Conservation (phyloP, 139 green algal species). For the Astrephomene gubernaculifera region DNA sequence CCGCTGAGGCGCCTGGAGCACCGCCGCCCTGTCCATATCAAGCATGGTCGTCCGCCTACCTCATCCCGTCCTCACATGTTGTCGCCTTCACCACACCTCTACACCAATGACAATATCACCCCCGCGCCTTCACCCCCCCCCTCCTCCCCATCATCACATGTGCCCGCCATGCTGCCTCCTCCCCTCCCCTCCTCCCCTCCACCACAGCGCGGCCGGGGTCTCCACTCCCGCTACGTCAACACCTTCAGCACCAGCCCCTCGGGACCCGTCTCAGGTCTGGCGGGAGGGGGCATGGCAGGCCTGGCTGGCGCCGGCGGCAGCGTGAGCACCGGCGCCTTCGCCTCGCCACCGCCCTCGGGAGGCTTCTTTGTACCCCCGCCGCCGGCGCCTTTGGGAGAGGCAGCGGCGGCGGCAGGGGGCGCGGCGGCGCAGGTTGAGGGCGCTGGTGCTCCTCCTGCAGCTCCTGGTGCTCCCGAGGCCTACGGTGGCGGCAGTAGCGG, state of each 20-base stretch:
- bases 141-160: too few species aligned
- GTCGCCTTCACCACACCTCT: too few species aligned
- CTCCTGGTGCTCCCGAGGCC: too few species aligned
- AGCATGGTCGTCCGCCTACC: not conserved
- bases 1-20: not conserved
- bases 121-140: too few species aligned
- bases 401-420: not conserved
- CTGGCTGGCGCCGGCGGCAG: too few species aligned
- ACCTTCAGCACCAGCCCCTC: too few species aligned
- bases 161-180: not conserved
- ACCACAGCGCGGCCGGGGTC: conserved; percentile 31
- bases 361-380: conserved; percentile 25
- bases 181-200: not conserved
- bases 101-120: not conserved
- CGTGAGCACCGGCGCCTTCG: not conserved
- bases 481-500: too few species aligned
- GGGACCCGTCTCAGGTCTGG: too few species aligned
- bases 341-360: not conserved
- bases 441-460: too few species aligned
- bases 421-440: not conserved
- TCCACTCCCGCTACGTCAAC: conserved; percentile 38
- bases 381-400: conserved; percentile 5
- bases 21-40: not conserved
- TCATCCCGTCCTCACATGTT: not conserved
- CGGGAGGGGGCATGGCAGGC: not conserved